phyloP scores from a whole-genome alignment of 2,329 filamentous ascomycete genomes.

The Exophiala phaeomuriformis region DNA sequence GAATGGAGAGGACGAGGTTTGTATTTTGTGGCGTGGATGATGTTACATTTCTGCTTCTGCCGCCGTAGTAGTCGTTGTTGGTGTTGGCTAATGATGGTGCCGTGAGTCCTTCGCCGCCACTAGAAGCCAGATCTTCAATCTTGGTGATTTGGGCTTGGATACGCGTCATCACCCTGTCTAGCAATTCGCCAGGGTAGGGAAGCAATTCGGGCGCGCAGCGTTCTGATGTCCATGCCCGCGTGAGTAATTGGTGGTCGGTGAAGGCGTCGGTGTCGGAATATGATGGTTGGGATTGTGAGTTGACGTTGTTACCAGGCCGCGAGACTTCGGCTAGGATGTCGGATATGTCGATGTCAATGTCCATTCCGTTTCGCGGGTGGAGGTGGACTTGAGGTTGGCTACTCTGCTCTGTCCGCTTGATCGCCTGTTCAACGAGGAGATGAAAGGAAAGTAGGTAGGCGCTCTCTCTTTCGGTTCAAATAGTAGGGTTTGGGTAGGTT shows the following conservation, averaged over 20 bases:
- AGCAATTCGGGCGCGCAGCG: constrained; percentile 84
- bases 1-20: constrained; percentile 87
- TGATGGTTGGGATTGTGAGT: neutral
- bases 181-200: constrained; percentile 65
- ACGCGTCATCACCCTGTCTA: constrained; percentile 71
- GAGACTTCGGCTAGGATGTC: constrained; percentile 48
- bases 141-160: constrained; percentile 57
- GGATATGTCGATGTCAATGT: constrained; percentile 26
- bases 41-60: constrained; percentile 39
- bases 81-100: neutral
- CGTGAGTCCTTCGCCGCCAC: neutral
- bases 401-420: too few species aligned
- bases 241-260: constrained; percentile 77
- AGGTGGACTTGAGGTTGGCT: too few species aligned
- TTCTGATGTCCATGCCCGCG: constrained; percentile 88
- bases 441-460: too few species aligned
- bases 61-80: constrained; percentile 35
- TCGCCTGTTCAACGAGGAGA: too few species aligned
- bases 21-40: constrained; percentile 53
- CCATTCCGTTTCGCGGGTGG: neutral
- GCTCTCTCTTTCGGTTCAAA: too few species aligned
- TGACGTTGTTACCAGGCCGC: constrained; percentile 31
- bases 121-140: constrained; percentile 54
- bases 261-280: constrained; percentile 21
- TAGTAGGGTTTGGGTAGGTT: too few species aligned